Evolutionary conservation across 495 filamentous ascomycete species (phyloP).

Genomic region (Cercophora samala): DNA sequence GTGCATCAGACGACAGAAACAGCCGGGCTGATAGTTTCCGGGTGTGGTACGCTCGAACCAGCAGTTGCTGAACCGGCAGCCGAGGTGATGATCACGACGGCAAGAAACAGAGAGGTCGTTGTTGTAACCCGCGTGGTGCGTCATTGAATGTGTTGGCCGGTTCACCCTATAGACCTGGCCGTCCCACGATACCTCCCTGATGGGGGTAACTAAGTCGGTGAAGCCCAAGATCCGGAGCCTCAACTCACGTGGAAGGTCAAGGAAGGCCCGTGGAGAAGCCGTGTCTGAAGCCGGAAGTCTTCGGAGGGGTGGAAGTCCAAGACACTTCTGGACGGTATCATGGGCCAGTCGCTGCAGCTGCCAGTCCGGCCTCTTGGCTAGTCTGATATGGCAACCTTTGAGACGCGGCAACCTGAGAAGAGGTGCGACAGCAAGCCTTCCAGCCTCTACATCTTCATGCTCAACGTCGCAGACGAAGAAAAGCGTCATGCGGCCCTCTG

Average conservation of each 20-base stretch:
- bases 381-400: background rate
- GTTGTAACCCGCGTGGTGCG: background rate
- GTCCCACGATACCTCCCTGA: slow-evolving; percentile 16
- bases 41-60: background rate
- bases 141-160: background rate
- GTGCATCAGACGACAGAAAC: background rate
- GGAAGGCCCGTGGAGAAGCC: background rate
- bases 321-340: background rate
- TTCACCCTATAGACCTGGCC: background rate
- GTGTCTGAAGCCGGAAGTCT: too few relatives aligned
- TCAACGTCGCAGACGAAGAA: background rate
- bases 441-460: background rate
- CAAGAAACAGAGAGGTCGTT: background rate
- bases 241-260: background rate
- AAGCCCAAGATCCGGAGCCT: slow-evolving; percentile 13
- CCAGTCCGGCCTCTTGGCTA: background rate
- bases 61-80: background rate
- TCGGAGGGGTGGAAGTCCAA: background rate
- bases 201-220: slow-evolving; percentile 18
- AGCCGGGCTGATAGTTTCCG: background rate
- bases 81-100: background rate
- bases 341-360: background rate
- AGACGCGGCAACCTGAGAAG: slow-evolving; percentile 1
- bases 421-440: background rate
- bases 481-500: background rate